Evolutionary conservation across 208 protist species (phyloP).

Genomic region (Vickermania ingenoplastis): DNA sequence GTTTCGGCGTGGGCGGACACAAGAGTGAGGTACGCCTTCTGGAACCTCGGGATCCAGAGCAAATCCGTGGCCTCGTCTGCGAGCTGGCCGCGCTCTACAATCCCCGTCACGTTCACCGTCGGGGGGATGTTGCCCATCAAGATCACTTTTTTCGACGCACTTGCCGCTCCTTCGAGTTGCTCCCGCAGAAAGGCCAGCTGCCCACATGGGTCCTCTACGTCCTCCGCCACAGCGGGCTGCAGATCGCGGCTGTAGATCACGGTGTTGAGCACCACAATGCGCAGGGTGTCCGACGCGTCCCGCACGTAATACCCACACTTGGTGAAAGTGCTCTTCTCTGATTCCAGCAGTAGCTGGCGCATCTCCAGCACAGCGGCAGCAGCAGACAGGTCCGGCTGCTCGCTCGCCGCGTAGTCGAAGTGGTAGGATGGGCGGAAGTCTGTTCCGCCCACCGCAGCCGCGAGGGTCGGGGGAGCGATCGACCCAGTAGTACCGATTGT

Average conservation of each 20-base stretch:
- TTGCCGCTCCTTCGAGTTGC: conserved; percentile 14
- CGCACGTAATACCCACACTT: conserved; percentile 27
- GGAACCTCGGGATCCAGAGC: conserved; percentile 31
- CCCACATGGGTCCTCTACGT: conserved; percentile 28
- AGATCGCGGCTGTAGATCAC: conserved; percentile 18
- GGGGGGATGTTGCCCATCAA: conserved; percentile 34
- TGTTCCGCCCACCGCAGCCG: conserved; percentile 22
- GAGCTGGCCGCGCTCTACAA: conserved; percentile 1
- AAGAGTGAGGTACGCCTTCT: conserved; percentile 15
- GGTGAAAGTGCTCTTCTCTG: conserved; percentile 7
- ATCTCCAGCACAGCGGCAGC: conserved; percentile 8
- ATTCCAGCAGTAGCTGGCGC: conserved; percentile 9
- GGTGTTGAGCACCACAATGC: conserved; percentile 33
- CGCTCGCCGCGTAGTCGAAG: conserved; percentile 15
- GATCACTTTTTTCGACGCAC: conserved; percentile 25
- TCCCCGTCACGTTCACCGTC: conserved; percentile 15
- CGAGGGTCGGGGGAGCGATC: conserved; percentile 3
- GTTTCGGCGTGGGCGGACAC: conserved; percentile 11
- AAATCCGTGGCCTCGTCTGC: conserved; percentile 11
- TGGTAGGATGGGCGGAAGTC: conserved; percentile 36
- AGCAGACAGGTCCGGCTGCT: conserved; percentile 5
- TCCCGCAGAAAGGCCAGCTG: conserved; percentile 26
- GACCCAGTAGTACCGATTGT: neutral
- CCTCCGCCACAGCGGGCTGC: conserved; percentile 14
- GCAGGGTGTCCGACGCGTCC: conserved; percentile 13